A percentile compares a stretch with the other conserved stretches of the same genome.
phyloP scores from a whole-genome alignment of 2,329 filamentous ascomycete species.

The Epicoccum sorghinum region DNA sequence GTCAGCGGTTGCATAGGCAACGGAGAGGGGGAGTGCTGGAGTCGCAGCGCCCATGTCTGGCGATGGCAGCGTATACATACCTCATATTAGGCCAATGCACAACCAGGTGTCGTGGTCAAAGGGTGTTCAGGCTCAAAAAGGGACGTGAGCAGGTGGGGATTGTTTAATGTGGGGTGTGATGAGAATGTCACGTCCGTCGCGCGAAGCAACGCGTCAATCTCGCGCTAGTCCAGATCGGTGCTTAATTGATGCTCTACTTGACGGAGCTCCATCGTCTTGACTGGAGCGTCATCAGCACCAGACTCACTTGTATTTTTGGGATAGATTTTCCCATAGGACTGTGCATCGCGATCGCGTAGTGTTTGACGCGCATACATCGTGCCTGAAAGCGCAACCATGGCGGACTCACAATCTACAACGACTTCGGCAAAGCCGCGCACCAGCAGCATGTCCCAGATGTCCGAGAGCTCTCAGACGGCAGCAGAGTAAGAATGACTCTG shows the following conservation, averaged over 20 bases:
- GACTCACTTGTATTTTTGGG: not conserved
- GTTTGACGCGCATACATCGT: not conserved
- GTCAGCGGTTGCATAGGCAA: slow-evolving; percentile 26
- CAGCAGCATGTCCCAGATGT: slow-evolving; percentile 52
- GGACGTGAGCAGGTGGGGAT: slow-evolving; percentile 12
- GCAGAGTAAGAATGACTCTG: slow-evolving; percentile 46
- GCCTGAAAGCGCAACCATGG: slow-evolving; percentile 22
- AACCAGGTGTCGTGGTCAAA: slow-evolving; percentile 5
- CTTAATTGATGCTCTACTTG: slow-evolving; percentile 6
- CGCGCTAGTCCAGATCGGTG: slow-evolving; percentile 4
- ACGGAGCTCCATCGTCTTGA: slow-evolving; percentile 7
- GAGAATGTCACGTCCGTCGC: slow-evolving; percentile 9
- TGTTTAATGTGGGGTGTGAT: slow-evolving; percentile 11
- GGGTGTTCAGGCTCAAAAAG: slow-evolving; percentile 5
- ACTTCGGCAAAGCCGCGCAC: slow-evolving; percentile 39
- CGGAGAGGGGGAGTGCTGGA: slow-evolving; percentile 27
- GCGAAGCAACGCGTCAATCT: slow-evolving; percentile 22
- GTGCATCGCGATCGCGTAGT: not conserved
- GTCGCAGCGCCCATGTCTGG: slow-evolving; percentile 8
- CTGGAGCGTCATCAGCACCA: not conserved
- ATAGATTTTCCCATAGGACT: not conserved
- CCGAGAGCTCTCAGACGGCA: slow-evolving; percentile 62
- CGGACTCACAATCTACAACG: slow-evolving; percentile 32
- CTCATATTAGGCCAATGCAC: slow-evolving; percentile 27
- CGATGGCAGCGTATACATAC: slow-evolving; percentile 16